Evolutionary conservation across 108 stramenopile genomes (phyloP).

Genomic region (Conticribra guillardii): DNA sequence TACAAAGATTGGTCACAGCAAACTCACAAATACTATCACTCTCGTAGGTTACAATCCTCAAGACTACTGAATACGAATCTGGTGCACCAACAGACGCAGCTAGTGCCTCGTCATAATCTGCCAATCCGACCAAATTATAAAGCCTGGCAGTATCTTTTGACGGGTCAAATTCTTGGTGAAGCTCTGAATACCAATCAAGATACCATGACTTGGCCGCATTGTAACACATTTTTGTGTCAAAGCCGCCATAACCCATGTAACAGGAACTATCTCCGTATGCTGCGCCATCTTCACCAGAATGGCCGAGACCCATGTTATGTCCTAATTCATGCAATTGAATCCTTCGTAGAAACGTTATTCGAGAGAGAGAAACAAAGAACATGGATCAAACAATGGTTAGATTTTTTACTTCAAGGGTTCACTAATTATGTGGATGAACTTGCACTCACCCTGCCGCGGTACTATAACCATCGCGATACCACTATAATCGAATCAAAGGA

Average conservation of each 20-base stretch:
- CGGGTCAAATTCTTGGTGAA: slow-evolving; percentile 5
- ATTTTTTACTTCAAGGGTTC: too few species aligned
- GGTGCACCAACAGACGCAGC: not conserved
- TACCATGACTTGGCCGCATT: slow-evolving; percentile 11
- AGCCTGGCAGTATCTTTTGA: not conserved
- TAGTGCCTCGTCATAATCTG: slow-evolving; percentile 17
- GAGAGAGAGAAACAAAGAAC: too few species aligned
- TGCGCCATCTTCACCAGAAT: slow-evolving; percentile 14
- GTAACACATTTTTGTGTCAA: slow-evolving; percentile 17
- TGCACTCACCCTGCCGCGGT: not conserved
- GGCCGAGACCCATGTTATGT: slow-evolving; percentile 12
- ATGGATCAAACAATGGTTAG: too few species aligned
- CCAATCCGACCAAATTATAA: slow-evolving; percentile 4
- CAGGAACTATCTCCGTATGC: slow-evolving; percentile 17
- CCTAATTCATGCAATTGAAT: slow-evolving; percentile 1
- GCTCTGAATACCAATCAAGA: slow-evolving; percentile 12
- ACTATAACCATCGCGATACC: not conserved
- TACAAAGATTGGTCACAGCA: too few species aligned
- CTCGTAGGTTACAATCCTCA: slow-evolving; percentile 9
- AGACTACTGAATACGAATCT: not conserved
- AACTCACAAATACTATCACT: slow-evolving; percentile 12
- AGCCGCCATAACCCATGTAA: slow-evolving; percentile 18
- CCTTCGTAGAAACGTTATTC: not conserved
- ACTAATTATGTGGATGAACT: too few species aligned
- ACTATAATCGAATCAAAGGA: not conserved